Conservation (phyloP, 75 land plant genomes). For the Sequoiadendron giganteum region DNA sequence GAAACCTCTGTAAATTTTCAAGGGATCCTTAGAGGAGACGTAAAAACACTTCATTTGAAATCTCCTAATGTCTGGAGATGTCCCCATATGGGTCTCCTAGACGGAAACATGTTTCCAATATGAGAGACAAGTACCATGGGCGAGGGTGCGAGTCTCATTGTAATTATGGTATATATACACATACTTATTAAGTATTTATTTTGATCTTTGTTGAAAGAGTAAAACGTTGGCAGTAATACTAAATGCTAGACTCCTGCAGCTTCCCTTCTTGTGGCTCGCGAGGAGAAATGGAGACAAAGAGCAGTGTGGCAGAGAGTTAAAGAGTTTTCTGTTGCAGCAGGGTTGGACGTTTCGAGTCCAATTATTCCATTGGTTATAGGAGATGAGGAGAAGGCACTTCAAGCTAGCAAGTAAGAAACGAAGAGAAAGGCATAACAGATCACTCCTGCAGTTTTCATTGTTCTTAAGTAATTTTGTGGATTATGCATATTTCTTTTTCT, state of each 20-base stretch:
- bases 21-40: too few species aligned
- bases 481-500: not conserved
- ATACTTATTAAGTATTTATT: not conserved
- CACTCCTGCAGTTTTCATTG: not conserved
- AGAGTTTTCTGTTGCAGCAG: conserved; percentile 59
- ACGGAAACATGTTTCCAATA: too few species aligned
- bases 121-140: too few species aligned
- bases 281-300: conserved; percentile 78
- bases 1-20: too few species aligned
- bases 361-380: conserved; percentile 91
- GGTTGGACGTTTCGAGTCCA: conserved; percentile 63
- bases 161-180: not conserved
- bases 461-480: not conserved
- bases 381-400: conserved; percentile 74
- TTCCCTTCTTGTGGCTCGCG: conserved; percentile 71
- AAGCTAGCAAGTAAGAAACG: conserved; percentile 75
- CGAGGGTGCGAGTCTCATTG: too few species aligned
- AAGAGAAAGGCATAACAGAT: not conserved
- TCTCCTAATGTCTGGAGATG: too few species aligned
- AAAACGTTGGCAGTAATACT: not conserved
- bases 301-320: conserved; percentile 70
- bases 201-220: not conserved
- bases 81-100: too few species aligned
- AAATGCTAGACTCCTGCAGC: conserved; percentile 42
- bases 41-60: too few species aligned